These are phyloP conservation scores for Lignosus rhinocerotis DNA, from an alignment of 1,284 basidiomycete genomes.

Conservation along the genomic window DNA sequence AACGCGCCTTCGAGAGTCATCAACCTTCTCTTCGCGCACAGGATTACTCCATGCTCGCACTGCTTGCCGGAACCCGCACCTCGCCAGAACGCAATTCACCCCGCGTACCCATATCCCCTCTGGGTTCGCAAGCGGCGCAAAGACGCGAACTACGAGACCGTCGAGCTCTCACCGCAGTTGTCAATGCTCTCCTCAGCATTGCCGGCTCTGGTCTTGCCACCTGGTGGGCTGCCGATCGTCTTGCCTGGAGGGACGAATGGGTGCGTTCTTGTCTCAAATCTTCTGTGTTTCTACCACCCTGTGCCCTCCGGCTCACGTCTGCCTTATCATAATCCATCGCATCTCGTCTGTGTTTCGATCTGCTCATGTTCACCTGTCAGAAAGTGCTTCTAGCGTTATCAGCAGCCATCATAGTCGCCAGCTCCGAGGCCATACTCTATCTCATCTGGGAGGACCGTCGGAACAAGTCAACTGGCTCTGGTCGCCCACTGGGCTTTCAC, in stretches of 20 bases:
- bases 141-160: conserved; percentile 50
- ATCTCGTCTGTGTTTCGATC: neutral
- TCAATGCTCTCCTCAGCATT: conserved; percentile 73
- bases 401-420: conserved; percentile 61
- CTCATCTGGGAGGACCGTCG: conserved; percentile 67
- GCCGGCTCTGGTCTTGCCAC: conserved; percentile 62
- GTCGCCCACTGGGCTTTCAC: neutral
- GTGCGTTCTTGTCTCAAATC: conserved; percentile 41
- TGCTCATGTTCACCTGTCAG: conserved; percentile 36
- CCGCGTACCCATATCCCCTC: conserved; percentile 36
- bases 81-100: conserved; percentile 73
- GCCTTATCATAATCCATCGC: neutral
- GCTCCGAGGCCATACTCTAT: conserved; percentile 66
- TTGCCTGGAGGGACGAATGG: conserved; percentile 71
- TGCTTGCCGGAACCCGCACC: conserved; percentile 73
- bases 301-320: neutral
- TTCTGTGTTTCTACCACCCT: neutral
- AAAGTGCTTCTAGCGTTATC: conserved; percentile 61
- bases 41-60: conserved; percentile 67
- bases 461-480: conserved; percentile 15
- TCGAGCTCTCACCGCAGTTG: conserved; percentile 63
- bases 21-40: conserved; percentile 48
- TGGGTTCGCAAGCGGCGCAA: conserved; percentile 41
- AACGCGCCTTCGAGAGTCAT: conserved; percentile 41
- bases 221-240: conserved; percentile 69